Evolutionary conservation across 805 yeast genomes (phyloP), one percentile per base, ranked within the genome.

Genomic region (Metschnikowia shivogae): DNA sequence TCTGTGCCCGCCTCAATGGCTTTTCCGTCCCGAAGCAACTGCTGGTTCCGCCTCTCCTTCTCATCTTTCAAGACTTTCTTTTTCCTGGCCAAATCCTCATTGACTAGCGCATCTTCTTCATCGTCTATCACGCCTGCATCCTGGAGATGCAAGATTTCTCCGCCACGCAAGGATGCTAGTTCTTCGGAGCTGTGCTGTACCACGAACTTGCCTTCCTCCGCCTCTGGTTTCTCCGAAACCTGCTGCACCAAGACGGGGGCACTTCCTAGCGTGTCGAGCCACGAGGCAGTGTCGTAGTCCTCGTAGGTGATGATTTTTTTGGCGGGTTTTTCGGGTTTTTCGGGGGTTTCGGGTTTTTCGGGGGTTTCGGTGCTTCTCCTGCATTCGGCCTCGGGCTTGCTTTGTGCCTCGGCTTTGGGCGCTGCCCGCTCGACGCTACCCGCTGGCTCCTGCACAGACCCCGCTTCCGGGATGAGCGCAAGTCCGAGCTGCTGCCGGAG

Each of bases 131-230:
- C 48, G 19, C 63, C 61, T n/a, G 59, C 53, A 50, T 82, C 87
- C 39, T 78, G 73, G 40, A 85, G 64, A 0, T 89, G 84, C 42
- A 86, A 63, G 3, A 84, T 67, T 0, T 70, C 77, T 6, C 71
- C 68, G n/a, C 63, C 73, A 13, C 4, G 64, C 59, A 1, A 73
- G 52, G 11, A 59, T 55, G 56, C 52, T 9, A 81, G 55, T n/a
- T 73, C 74, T n/a, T 57, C 56, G 9, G 65, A 32, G 29, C 63
- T 60, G 57, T 81, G 86, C 0, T 72, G 76, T 3, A 82, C 67
- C 33, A 65, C 67, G 12, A 76, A 35, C 1, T 67, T 70, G 5
- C 64, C 56, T 7, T 70, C 51, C 26, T 63, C 72, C 10, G 29
- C n/a, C 6, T 8, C 17, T 9, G 19, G n/a, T 27, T 32, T 26